Conservation (phyloP, 352 stramenopile genomes). For the Phytophthora vignae region DNA sequence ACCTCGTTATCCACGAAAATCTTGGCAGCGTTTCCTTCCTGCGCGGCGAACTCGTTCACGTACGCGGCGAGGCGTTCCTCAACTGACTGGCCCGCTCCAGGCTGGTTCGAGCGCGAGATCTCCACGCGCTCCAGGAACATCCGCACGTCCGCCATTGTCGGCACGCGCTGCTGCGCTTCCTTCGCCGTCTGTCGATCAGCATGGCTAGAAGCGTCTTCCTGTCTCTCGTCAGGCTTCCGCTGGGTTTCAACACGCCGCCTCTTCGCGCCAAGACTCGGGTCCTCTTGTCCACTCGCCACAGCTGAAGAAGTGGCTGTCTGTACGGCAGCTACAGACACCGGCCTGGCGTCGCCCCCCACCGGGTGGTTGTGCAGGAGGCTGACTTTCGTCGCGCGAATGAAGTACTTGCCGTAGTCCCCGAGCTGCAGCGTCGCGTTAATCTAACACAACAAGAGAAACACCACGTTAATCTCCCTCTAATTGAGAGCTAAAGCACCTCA, state of each 20-base stretch:
- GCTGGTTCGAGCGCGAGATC: constrained; percentile 11
- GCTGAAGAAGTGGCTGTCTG: neutral
- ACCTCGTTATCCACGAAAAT: constrained; percentile 51
- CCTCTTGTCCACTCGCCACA: neutral
- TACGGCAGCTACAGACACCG: neutral
- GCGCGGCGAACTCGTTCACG: constrained; percentile 44
- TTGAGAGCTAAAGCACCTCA: neutral
- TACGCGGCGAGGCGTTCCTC: constrained; percentile 41
- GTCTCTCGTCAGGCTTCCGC: constrained; percentile 7
- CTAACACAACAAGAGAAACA: constrained; percentile 6
- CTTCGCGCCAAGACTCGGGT: constrained; percentile 8
- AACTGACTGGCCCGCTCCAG: constrained; percentile 25
- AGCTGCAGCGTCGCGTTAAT: constrained; percentile 42
- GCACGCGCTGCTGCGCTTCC: constrained; percentile 12
- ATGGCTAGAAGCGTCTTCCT: neutral
- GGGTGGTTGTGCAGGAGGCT: constrained; percentile 44
- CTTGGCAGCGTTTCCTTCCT: constrained; percentile 40
- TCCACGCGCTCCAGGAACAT: constrained; percentile 31
- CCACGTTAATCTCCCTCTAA: no score
- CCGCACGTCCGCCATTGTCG: constrained; percentile 35
- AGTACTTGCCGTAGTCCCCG: constrained; percentile 29
- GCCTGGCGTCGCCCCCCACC: neutral
- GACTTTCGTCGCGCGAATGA: constrained; percentile 36
- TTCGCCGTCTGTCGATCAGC: neutral
- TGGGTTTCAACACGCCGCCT: constrained; percentile 16